These are phyloP conservation scores for Pseudofabraea citricarpa DNA, from an alignment of 2,329 filamentous ascomycete species.

Conservation along the genomic window DNA sequence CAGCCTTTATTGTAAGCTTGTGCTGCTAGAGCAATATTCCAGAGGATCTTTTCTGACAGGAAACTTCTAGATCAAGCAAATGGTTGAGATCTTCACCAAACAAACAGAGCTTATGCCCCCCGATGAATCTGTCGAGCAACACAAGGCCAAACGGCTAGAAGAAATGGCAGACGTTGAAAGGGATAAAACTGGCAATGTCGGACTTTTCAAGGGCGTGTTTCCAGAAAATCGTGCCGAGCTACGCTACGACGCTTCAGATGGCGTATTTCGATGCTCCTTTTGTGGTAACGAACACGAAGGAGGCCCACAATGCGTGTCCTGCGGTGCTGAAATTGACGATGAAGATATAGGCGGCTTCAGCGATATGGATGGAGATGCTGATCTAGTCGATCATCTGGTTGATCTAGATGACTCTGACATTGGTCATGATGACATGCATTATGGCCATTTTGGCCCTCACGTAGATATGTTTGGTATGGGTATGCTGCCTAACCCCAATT, in stretches of 20 bases:
- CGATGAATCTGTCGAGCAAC: slow-evolving; percentile 59
- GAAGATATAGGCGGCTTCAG: slow-evolving; percentile 35
- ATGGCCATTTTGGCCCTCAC: too few species aligned
- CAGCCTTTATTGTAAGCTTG: slow-evolving; percentile 58
- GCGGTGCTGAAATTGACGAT: slow-evolving; percentile 46
- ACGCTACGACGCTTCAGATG: slow-evolving; percentile 52
- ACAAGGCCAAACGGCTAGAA: slow-evolving; percentile 49
- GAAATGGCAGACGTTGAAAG: slow-evolving; percentile 54
- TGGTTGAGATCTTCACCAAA: slow-evolving; percentile 58
- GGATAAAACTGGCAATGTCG: slow-evolving; percentile 50
- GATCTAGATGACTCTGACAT: slow-evolving; percentile 10
- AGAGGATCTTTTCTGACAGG: slow-evolving; percentile 2
- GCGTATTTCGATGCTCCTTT: slow-evolving; percentile 55
- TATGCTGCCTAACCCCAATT: not conserved
- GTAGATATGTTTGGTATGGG: slow-evolving; percentile 5
- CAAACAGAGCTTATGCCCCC: slow-evolving; percentile 56
- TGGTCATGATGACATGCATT: too few species aligned
- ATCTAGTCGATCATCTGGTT: slow-evolving; percentile 11
- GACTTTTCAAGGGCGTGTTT: slow-evolving; percentile 56
- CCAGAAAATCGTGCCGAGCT: slow-evolving; percentile 8
- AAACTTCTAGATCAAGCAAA: slow-evolving; percentile 50
- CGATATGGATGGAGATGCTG: slow-evolving; percentile 36
- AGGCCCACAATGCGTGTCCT: slow-evolving; percentile 46
- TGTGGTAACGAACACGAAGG: slow-evolving; percentile 63
- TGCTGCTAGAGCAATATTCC: not conserved